Conservation (phyloP, 192 early-diverging fungal genomes). For the Umbelopsis vinacea region DNA sequence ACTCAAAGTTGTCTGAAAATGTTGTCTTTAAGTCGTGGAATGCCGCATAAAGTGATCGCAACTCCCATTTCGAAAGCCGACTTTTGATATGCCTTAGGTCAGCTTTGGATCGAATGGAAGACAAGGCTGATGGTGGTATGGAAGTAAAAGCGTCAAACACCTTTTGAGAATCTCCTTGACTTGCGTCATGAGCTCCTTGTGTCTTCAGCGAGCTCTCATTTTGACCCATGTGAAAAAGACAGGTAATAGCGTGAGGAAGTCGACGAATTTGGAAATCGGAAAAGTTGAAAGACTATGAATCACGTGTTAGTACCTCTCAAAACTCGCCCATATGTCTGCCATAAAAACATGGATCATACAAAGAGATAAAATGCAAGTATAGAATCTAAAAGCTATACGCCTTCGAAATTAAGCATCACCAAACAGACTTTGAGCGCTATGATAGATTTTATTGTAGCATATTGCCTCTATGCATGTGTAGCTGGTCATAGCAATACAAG, state of each 20-base stretch:
- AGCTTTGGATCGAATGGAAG: neutral
- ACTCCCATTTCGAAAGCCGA: slow-evolving; percentile 3
- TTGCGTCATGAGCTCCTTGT: neutral
- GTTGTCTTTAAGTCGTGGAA: slow-evolving; percentile 22
- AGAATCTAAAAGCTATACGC: too few relatives aligned
- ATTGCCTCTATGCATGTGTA: too few relatives aligned
- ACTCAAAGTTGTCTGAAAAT: slow-evolving; percentile 30
- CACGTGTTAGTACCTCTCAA: too few relatives aligned
- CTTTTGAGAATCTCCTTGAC: neutral
- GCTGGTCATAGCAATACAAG: too few relatives aligned
- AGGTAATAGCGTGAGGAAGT: neutral
- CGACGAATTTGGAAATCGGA: neutral
- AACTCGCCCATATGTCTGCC: too few relatives aligned
- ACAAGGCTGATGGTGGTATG: neutral
- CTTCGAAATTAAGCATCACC: too few relatives aligned
- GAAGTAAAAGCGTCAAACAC: neutral
- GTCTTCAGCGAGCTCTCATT: slow-evolving; percentile 10
- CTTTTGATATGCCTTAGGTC: slow-evolving; percentile 11
- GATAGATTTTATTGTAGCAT: too few relatives aligned
- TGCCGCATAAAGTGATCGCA: slow-evolving; percentile 4
- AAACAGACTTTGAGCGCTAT: too few relatives aligned
- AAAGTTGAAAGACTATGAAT: too few relatives aligned
- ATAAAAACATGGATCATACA: too few relatives aligned
- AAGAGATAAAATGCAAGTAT: too few relatives aligned
- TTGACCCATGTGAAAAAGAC: slow-evolving; percentile 19